Conservation (phyloP, 805 yeast genomes). For the Saturnispora diversa region DNA sequence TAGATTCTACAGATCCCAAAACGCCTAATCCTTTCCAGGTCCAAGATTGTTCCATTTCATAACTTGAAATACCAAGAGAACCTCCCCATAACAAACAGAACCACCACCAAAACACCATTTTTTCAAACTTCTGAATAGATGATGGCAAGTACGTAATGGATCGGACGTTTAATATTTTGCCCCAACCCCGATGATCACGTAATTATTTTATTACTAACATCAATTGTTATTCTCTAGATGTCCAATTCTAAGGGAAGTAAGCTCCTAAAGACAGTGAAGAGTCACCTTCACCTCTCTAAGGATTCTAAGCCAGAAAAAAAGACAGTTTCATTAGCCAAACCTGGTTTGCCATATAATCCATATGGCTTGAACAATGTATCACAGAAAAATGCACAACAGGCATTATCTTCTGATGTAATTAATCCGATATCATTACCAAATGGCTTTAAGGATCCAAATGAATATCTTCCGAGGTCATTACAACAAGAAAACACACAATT, state of each 20-base stretch:
- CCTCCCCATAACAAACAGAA: neutral
- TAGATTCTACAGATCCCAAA: neutral
- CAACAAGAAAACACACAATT: slow-evolving; percentile 42
- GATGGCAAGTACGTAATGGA: too few species aligned
- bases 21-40: slow-evolving; percentile 1
- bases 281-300: neutral
- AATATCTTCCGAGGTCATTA: slow-evolving; percentile 46
- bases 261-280: slow-evolving; percentile 3
- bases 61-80: slow-evolving; percentile 1
- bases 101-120: slow-evolving; percentile 6
- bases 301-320: slow-evolving; percentile 7
- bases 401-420: neutral
- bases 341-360: slow-evolving; percentile 51
- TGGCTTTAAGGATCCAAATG: slow-evolving; percentile 61
- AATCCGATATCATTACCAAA: slow-evolving; percentile 32
- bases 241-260: slow-evolving; percentile 5
- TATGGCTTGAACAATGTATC: slow-evolving; percentile 42
- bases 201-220: neutral
- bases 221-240: neutral
- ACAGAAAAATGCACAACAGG: neutral
- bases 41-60: slow-evolving; percentile 1
- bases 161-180: too few species aligned
- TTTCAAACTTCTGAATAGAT: too few species aligned
- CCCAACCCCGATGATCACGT: neutral
- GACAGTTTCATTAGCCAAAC: neutral